Evolutionary conservation across 148 eudicot genomes (phyloP), one percentile per base, ranked within the genome.

Genomic region (Drosera capensis): DNA sequence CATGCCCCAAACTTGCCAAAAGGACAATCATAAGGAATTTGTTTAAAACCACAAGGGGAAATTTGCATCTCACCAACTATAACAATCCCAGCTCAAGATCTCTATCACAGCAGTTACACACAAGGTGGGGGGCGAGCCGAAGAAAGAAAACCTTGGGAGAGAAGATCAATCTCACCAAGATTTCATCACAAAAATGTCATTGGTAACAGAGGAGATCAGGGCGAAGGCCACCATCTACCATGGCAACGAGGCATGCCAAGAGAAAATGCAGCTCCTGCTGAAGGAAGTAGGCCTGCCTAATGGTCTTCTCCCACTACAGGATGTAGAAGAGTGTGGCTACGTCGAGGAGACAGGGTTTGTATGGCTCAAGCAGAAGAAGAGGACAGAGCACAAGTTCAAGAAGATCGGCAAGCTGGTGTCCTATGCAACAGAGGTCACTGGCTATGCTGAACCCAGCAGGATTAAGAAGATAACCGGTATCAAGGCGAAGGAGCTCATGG

Each of bases 321-420:
- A 83, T 52, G 71, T 77, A 0, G 57, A 43, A 1, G 94, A 83
- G 55, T 66, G 73, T 38, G 94, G 94, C 1, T 50, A 68, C 1
- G 49, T 76, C 0, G 67, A 66, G 23, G 78, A 73, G 14, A 71
- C 78, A 12, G 84, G 84, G 7, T 79, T 76, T 49, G 87, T 79
- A 1, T 83, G 94, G 94, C 67, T 83, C n/a, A 79, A 49, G 22
- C 83, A 79, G 23, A 83, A 79, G 72, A 83, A 76, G 51, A 78
- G 73, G 51, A 54, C 38, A 1, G n/a, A n/a, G 31, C 94, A 83
- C 74, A 79, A 73, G 65, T 83, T 76, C n/a, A 67, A 76, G 31
- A 73, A 76, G 57, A 71, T 83, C 9, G 70, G 66, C 1, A 76
- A 37, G 52, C 46, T 57, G 1, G 81, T 71, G 0, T 59, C 71